Evolutionary conservation across 2,329 filamentous ascomycete species (phyloP), one percentile per base, ranked within the genome.

Genomic region (Pseudogymnoascus sp.): DNA sequence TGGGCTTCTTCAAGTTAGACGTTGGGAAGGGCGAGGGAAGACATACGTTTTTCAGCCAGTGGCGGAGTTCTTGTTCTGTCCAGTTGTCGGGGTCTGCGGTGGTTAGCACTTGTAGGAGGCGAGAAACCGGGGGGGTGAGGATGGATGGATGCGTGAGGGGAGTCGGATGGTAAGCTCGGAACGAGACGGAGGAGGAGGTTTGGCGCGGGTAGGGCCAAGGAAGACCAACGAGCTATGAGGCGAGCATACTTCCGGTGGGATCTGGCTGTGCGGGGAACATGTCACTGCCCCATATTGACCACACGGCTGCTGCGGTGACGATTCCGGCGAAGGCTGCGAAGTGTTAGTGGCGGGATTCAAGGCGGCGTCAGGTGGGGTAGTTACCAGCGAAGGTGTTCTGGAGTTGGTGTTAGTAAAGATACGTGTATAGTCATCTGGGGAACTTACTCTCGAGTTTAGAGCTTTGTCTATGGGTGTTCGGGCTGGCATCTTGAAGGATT

Each of bases 241-340:
- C 74, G 42, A 80, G 77, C 42, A 78, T 85, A 78, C 91, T 83
- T 65, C 92, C 92, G 29, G 79, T 90, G n/a, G 93, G 91, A 72
- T 96, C 92, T 59, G 80, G 65, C 67, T 86, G 79, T 3, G 83
- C 75, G 0, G 93, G 93, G 71, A 97, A 96, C 71, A 97, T 83
- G 67, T 93, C 91, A 62, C 85, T 82, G 63, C 91, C 91, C 87
- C 89, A 96, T 70, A 97, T 93, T 17, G 85, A 83, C 88, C 89
- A 96, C 44, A 85, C 86, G 15, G 91, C 89, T 1, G 89, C 91
- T 1, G 89, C 91, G 6, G 90, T 89, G 13, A 97, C 83, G 61
- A 96, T 82, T 9, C 89, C 90, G 4, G 89, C 87, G 73, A 97
- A 97, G 17, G 87, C 90, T 87, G 77, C 63, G 70, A 61, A 33